These are phyloP conservation scores for Pyrenophora seminiperda DNA, from an alignment of 2,329 filamentous ascomycete genomes.

Conservation along the genomic window DNA sequence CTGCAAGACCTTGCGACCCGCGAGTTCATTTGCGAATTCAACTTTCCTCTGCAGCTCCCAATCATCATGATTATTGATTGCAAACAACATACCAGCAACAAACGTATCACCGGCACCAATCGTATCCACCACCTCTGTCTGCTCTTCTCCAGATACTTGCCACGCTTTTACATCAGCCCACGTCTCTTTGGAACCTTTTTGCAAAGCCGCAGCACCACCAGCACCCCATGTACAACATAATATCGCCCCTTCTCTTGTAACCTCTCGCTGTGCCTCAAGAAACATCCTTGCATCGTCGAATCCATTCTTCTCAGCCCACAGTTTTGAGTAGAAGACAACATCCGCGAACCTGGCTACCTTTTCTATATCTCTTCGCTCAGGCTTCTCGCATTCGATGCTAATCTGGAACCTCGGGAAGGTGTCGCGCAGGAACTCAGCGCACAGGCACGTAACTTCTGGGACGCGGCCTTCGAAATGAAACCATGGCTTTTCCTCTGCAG, in stretches of 20 bases:
- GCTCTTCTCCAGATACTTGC: slow-evolving; percentile 1
- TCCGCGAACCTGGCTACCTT: slow-evolving; percentile 67
- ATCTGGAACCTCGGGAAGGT: slow-evolving; percentile 53
- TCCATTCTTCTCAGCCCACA: slow-evolving; percentile 64
- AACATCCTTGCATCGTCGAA: slow-evolving; percentile 16
- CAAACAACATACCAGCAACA: slow-evolving; percentile 72
- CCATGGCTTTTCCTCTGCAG: slow-evolving; percentile 52
- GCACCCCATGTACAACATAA: slow-evolving; percentile 66
- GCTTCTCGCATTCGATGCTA: slow-evolving; percentile 77
- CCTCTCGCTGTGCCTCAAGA: slow-evolving; percentile 40
- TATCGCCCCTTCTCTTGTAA: slow-evolving; percentile 50
- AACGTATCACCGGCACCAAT: slow-evolving; percentile 79
- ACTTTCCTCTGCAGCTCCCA: slow-evolving; percentile 60
- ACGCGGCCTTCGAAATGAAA: slow-evolving; percentile 78
- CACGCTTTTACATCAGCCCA: slow-evolving; percentile 17
- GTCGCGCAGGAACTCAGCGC: slow-evolving; percentile 61
- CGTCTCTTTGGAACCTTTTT: slow-evolving; percentile 26
- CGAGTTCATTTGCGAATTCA: slow-evolving; percentile 67
- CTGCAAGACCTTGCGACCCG: slow-evolving; percentile 69
- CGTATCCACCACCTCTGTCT: slow-evolving; percentile 55
- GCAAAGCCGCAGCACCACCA: slow-evolving; percentile 57
- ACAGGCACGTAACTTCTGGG: slow-evolving; percentile 64
- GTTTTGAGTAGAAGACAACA: slow-evolving; percentile 74
- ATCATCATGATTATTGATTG: slow-evolving; percentile 58
- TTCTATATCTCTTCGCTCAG: slow-evolving; percentile 63